Evolutionary conservation across 441 rosid species (phyloP), one percentile per base, ranked within the genome.

Genomic region (Syzygium malaccense): DNA sequence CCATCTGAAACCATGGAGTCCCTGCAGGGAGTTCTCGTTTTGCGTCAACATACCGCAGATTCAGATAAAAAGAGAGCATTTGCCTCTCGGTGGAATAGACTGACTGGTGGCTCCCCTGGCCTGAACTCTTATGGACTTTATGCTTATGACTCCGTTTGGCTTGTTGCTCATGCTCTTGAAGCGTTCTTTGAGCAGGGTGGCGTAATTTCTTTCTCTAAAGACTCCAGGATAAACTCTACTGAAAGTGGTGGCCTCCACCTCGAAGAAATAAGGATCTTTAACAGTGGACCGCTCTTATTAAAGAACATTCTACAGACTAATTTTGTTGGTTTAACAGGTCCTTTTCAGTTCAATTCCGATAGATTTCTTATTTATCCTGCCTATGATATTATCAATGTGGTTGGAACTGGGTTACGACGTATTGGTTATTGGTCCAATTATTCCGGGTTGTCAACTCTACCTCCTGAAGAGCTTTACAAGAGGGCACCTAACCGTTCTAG

Each of bases 381-480:
- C 19, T 97, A 94, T 89, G 99, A 96, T 91, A 88, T 97, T 26
- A 93, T 96, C 87, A 97, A 96, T 91, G 97, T 97, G 68, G 87
- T 95, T 26, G 99, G 99, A 33, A 93, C 96, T 79, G 99, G 99
- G 78, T 91, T 91, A 89, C 95, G 98, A 32, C 93, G 78, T 58
- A 91, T 96, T 86, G 99, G 99, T 88, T 96, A 93, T 91, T 97
- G 99, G 99, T 96, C 99, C 41, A 96, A 95, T 91, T 91, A 94
- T 91, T 93, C 99, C 41, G 98, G 97, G 90, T 94, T 97, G 89
- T 94, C 99, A 49, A 90, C 90, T 33, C 57, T 90, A 84, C 86
- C 94, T 88, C 99, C 99, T 0, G 98, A 95, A 91, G 91, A 91
- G 86, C 93, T 96, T 86, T 91, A 94, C 87, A 20, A 86, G 45